Evolutionary conservation across 2,329 filamentous ascomycete species (phyloP).

Genomic region (Penicillium sp.): DNA sequence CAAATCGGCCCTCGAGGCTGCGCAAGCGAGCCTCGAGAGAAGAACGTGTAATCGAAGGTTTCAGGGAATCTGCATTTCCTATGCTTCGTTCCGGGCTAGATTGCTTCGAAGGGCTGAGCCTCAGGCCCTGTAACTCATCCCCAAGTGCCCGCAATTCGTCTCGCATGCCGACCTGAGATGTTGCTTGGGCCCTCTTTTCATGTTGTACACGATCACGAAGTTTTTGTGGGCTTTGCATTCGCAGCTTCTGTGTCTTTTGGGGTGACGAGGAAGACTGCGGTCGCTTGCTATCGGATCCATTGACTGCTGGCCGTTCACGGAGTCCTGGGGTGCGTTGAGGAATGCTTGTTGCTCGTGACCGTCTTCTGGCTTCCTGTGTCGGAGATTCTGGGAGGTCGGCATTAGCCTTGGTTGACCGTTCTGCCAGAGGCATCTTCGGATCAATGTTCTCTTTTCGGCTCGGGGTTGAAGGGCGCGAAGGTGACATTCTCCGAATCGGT

Average conservation of each 20-base stretch:
- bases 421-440: constrained; percentile 36
- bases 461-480: constrained; percentile 38
- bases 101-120: constrained; percentile 36
- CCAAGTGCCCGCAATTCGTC: constrained; percentile 79
- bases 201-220: constrained; percentile 80
- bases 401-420: constrained; percentile 39
- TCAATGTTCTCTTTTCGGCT: constrained; percentile 48
- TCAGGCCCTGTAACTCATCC: constrained; percentile 69
- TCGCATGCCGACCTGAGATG: constrained; percentile 70
- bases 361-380: constrained; percentile 46
- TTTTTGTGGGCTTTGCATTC: constrained; percentile 67
- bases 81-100: constrained; percentile 35
- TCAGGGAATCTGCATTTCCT: constrained; percentile 30
- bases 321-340: constrained; percentile 45
- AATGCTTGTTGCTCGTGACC: constrained; percentile 55
- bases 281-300: constrained; percentile 37
- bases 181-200: constrained; percentile 75
- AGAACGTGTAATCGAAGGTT: constrained; percentile 22
- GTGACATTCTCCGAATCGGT: constrained; percentile 36
- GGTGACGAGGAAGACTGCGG: constrained; percentile 64
- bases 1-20: constrained; percentile 70
- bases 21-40: constrained; percentile 58
- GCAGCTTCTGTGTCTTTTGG: constrained; percentile 72
- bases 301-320: constrained; percentile 39
- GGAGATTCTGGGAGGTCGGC: constrained; percentile 39